A percentile compares a stretch with the other conserved stretches of the same genome.
Conservation (phyloP, 768 basidiomycete genomes). For the Auricularia sp. region DNA sequence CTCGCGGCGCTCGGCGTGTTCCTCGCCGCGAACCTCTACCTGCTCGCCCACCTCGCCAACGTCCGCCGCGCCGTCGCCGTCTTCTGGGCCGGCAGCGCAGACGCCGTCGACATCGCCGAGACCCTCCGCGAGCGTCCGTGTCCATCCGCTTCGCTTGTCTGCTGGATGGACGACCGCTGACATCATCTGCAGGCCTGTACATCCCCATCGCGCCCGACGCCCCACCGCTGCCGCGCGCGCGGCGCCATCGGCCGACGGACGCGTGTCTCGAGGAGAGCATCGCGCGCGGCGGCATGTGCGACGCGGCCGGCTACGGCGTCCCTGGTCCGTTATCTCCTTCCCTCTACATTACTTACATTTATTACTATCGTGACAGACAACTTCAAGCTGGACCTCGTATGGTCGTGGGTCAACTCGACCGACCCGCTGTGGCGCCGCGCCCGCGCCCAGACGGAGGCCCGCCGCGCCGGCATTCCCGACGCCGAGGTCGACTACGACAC, state of each 20-base stretch:
- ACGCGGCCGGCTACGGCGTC: background rate
- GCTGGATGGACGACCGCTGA: background rate
- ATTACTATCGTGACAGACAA: background rate
- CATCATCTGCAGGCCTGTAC: background rate
- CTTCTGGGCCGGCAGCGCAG: background rate
- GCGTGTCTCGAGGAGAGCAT: background rate
- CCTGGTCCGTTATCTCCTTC: background rate
- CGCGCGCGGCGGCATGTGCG: background rate
- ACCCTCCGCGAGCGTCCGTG: background rate
- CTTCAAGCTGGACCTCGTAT: background rate
- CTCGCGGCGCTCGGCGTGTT: background rate
- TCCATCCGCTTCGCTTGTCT: background rate
- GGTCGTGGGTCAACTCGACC: conserved; percentile 1
- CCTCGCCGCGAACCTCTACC: background rate
- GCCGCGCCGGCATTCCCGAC: background rate
- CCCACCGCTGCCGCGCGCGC: background rate
- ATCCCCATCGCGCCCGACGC: background rate
- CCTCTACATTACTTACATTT: background rate
- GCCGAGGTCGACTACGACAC: background rate
- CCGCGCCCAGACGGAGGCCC: background rate
- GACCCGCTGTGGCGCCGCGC: background rate
- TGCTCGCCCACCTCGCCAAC: background rate
- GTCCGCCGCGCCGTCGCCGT: background rate
- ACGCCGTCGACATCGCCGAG: background rate
- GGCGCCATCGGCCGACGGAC: background rate